Evolutionary conservation across 805 yeast genomes (phyloP).

Genomic region (Teunomyces panamensis): DNA sequence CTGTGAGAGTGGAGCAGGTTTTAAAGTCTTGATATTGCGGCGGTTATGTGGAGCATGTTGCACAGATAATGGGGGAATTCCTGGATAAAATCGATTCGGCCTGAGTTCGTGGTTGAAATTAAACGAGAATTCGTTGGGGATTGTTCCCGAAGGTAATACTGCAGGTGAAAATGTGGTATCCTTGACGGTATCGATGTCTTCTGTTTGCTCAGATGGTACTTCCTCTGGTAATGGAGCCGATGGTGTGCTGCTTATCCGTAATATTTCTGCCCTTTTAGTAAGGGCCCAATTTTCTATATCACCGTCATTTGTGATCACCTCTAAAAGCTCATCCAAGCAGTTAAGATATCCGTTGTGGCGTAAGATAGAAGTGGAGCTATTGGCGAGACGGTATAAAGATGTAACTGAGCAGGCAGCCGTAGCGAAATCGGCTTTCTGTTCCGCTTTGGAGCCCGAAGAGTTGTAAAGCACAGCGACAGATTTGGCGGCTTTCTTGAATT

Average conservation of each 20-base stretch:
- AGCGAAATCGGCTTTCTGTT: conserved; percentile 32
- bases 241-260: conserved; percentile 7
- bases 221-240: background rate
- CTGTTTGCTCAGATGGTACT: background rate
- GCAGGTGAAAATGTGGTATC: background rate
- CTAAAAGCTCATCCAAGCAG: conserved; percentile 56
- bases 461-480: conserved; percentile 57
- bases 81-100: conserved; percentile 29
- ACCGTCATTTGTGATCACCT: conserved; percentile 35
- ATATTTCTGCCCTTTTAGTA: conserved; percentile 44
- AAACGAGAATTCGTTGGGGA: conserved; percentile 32
- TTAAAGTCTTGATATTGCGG: conserved; percentile 15
- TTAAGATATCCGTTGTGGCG: conserved; percentile 59
- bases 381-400: conserved; percentile 58
- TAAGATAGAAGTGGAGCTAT: conserved; percentile 45
- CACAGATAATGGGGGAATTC: conserved; percentile 39
- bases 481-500: conserved; percentile 69
- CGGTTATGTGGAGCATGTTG: conserved; percentile 16
- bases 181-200: background rate
- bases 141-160: conserved; percentile 1
- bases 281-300: conserved; percentile 55
- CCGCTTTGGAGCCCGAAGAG: conserved; percentile 14
- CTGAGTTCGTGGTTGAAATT: conserved; percentile 25
- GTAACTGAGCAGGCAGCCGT: conserved; percentile 44
- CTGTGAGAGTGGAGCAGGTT: conserved; percentile 2